These are phyloP conservation scores for Camelina laxa DNA, from an alignment of 345 rosid species.

Conservation along the genomic window DNA sequence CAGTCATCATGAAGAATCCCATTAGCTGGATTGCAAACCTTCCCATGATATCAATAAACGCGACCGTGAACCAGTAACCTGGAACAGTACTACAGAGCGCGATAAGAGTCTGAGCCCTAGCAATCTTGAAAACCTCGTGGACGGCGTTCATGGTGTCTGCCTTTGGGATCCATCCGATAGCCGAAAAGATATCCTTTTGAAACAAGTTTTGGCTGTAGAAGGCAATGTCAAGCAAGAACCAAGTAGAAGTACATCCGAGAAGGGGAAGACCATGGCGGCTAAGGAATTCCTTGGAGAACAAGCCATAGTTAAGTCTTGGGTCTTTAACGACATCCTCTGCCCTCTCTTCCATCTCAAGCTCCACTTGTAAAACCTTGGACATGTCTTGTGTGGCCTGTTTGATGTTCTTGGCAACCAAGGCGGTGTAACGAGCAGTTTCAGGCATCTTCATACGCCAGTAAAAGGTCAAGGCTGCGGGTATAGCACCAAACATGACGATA, in stretches of 20 bases:
- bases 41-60: conserved; percentile 59
- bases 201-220: conserved; percentile 73
- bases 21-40: conserved; percentile 66
- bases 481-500: conserved; percentile 70
- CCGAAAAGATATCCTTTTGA: conserved; percentile 69
- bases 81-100: conserved; percentile 71
- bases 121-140: conserved; percentile 62
- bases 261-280: conserved; percentile 63
- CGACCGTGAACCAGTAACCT: conserved; percentile 72
- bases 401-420: conserved; percentile 55
- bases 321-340: background rate
- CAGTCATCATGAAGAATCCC: conserved; percentile 79
- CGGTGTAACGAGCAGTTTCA: conserved; percentile 73
- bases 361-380: conserved; percentile 54
- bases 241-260: conserved; percentile 60
- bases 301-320: conserved; percentile 50
- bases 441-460: conserved; percentile 89
- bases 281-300: conserved; percentile 53
- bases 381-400: conserved; percentile 56
- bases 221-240: conserved; percentile 74
- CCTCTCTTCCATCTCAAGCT: conserved; percentile 48
- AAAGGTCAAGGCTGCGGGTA: conserved; percentile 65
- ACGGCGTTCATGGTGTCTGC: conserved; percentile 62
- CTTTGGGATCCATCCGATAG: conserved; percentile 71
- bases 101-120: conserved; percentile 69